Evolutionary conservation across 2,329 filamentous ascomycete genomes (phyloP).

Genomic region (Hypocrella siamensis): DNA sequence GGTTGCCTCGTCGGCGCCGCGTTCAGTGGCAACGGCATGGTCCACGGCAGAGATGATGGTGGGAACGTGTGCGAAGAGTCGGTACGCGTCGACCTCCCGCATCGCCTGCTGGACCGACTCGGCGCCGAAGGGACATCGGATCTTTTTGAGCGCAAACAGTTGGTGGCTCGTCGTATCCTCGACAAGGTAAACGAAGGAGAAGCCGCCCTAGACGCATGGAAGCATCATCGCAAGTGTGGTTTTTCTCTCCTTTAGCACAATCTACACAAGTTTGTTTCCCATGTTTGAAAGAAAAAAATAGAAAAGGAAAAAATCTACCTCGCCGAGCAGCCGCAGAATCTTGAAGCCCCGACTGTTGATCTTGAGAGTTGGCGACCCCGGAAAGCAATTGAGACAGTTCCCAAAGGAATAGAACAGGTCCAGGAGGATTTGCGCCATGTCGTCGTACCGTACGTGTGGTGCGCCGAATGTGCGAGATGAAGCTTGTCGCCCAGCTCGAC

Average conservation of each 20-base stretch:
- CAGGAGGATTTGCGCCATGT: constrained; percentile 71
- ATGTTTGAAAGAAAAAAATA: no score
- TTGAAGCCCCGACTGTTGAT: constrained; percentile 94
- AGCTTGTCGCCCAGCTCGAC: no score
- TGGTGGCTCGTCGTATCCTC: constrained; percentile 74
- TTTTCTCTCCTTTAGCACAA: no score
- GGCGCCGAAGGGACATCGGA: constrained; percentile 92
- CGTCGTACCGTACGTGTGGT: constrained; percentile 1
- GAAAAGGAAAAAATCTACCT: constrained; percentile 37
- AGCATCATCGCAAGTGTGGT: no score
- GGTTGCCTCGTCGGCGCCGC: constrained; percentile 43
- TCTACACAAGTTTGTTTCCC: no score
- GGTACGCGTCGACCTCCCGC: constrained; percentile 95
- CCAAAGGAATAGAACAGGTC: constrained; percentile 85
- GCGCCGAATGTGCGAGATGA: no score
- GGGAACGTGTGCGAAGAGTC: constrained; percentile 65
- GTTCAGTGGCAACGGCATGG: constrained; percentile 65
- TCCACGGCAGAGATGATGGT: constrained; percentile 82
- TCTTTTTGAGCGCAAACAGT: constrained; percentile 94
- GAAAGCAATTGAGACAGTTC: constrained; percentile 94
- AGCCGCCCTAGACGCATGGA: constrained; percentile 68
- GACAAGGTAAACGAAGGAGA: constrained; percentile 97
- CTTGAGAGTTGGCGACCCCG: constrained; percentile 81
- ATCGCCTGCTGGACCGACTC: constrained; percentile 90
- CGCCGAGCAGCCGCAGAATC: constrained; percentile 81